Evolutionary conservation across 2,329 filamentous ascomycete genomes (phyloP).

Genomic region (Sclerotinia trifoliorum): DNA sequence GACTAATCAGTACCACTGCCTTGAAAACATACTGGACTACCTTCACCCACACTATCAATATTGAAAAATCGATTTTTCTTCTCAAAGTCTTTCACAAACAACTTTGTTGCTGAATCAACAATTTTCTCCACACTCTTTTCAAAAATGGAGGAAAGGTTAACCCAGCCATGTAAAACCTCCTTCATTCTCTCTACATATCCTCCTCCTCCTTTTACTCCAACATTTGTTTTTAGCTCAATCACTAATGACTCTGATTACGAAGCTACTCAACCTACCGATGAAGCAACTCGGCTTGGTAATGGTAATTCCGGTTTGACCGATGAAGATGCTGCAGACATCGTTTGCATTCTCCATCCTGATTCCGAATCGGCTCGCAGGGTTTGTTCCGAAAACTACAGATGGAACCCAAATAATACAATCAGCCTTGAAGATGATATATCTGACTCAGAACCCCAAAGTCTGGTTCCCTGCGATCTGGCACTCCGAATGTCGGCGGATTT

Average conservation of each 20-base stretch:
- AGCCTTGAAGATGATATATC: conserved; percentile 46
- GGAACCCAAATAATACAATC: conserved; percentile 60
- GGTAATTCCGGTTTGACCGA: conserved; percentile 81
- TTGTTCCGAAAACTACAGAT: conserved; percentile 50
- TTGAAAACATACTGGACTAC: conserved; percentile 15
- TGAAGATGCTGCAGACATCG: conserved; percentile 81
- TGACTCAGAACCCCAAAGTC: conserved; percentile 29
- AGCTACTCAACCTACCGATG: conserved; percentile 78
- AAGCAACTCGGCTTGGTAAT: conserved; percentile 75
- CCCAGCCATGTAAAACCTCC: conserved; percentile 37
- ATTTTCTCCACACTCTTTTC: conserved; percentile 23
- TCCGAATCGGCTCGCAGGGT: conserved; percentile 71
- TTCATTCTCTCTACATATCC: conserved; percentile 15
- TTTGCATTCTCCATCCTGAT: conserved; percentile 82
- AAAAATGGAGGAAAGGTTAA: conserved; percentile 36
- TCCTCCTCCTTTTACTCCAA: conserved; percentile 1
- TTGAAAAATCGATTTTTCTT: conserved; percentile 20
- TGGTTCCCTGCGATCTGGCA: conserved; percentile 60
- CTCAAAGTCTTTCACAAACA: conserved; percentile 20
- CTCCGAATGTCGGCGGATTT: conserved; percentile 73
- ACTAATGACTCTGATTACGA: conserved; percentile 31
- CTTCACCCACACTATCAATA: conserved; percentile 14
- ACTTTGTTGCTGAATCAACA: conserved; percentile 20
- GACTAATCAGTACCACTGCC: conserved; percentile 22
- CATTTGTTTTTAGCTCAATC: conserved; percentile 6